A percentile compares a stretch with the other conserved stretches of the same genome.
These are phyloP conservation scores for Pseudogymnoascus sp. DNA, from an alignment of 2,329 filamentous ascomycete genomes.

Conservation along the genomic window DNA sequence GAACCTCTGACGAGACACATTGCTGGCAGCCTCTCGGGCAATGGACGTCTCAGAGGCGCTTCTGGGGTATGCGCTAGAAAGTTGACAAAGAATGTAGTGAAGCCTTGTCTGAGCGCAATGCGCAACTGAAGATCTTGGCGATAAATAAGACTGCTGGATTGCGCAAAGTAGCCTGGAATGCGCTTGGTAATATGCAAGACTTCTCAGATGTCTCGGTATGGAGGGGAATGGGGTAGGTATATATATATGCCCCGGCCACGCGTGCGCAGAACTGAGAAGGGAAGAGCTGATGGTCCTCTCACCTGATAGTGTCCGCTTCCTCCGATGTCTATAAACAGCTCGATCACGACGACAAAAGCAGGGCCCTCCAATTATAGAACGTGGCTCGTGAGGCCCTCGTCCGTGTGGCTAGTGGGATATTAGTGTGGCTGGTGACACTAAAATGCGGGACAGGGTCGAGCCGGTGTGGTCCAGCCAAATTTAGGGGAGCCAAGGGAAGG, in stretches of 20 bases:
- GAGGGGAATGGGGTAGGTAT: neutral
- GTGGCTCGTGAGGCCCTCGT: conserved; percentile 1
- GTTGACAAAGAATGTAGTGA: neutral
- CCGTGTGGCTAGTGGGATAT: neutral
- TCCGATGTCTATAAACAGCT: conserved; percentile 7
- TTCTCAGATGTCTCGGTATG: neutral
- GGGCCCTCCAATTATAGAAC: conserved; percentile 7
- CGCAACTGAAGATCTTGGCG: neutral
- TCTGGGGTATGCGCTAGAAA: neutral
- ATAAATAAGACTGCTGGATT: neutral
- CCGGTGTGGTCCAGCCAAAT: neutral
- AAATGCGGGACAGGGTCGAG: conserved; percentile 5
- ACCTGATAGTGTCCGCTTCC: neutral
- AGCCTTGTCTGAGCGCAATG: conserved; percentile 8
- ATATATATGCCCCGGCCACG: neutral
- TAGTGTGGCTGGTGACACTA: conserved; percentile 8
- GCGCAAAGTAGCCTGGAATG: neutral
- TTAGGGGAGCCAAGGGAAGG: neutral
- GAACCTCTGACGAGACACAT: conserved; percentile 12
- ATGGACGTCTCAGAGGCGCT: neutral
- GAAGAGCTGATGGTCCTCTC: conserved; percentile 8
- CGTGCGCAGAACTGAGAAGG: neutral
- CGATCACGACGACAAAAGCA: neutral
- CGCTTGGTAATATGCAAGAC: neutral
- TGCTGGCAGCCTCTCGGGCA: neutral